These are phyloP conservation scores for Plectosphaerella cucumerina DNA, from an alignment of 2,329 filamentous ascomycete species.

Conservation along the genomic window DNA sequence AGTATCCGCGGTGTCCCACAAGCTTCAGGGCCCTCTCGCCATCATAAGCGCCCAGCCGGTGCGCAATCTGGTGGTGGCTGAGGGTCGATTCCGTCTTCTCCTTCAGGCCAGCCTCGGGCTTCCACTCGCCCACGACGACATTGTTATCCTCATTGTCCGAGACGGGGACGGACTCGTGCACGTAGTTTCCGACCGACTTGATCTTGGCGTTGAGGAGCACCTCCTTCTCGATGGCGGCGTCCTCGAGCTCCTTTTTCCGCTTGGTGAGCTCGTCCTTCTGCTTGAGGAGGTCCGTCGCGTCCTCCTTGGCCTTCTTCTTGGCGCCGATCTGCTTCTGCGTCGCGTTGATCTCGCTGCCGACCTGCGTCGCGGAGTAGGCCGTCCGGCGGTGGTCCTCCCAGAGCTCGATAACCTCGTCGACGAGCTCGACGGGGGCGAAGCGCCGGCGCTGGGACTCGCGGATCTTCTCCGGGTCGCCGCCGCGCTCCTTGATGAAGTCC, in stretches of 20 bases:
- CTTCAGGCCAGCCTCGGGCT: conserved; percentile 69
- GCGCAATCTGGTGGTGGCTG: conserved; percentile 92
- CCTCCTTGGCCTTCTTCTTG: conserved; percentile 94
- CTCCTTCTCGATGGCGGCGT: conserved; percentile 72
- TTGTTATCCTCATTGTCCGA: conserved; percentile 87
- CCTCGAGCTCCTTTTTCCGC: conserved; percentile 76
- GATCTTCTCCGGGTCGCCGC: conserved; percentile 87
- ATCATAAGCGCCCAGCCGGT: conserved; percentile 85
- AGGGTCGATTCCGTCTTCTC: conserved; percentile 64
- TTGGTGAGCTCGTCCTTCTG: conserved; percentile 75
- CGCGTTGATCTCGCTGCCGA: conserved; percentile 80
- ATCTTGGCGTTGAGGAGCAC: conserved; percentile 70
- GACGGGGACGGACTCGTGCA: conserved; percentile 82
- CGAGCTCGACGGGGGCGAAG: conserved; percentile 73
- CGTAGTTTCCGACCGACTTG: conserved; percentile 83
- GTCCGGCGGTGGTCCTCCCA: conserved; percentile 74
- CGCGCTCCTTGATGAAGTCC: conserved; percentile 80
- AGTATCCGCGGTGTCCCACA: conserved; percentile 92
- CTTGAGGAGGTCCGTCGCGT: conserved; percentile 73
- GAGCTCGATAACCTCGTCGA: conserved; percentile 85
- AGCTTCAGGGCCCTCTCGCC: conserved; percentile 90
- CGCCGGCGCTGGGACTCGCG: conserved; percentile 85
- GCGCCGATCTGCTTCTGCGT: conserved; percentile 85
- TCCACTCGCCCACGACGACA: conserved; percentile 70
- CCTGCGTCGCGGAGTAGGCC: conserved; percentile 68